phyloP scores from a whole-genome alignment of 1,284 basidiomycete genomes.

The Rhodotorula sp. region DNA sequence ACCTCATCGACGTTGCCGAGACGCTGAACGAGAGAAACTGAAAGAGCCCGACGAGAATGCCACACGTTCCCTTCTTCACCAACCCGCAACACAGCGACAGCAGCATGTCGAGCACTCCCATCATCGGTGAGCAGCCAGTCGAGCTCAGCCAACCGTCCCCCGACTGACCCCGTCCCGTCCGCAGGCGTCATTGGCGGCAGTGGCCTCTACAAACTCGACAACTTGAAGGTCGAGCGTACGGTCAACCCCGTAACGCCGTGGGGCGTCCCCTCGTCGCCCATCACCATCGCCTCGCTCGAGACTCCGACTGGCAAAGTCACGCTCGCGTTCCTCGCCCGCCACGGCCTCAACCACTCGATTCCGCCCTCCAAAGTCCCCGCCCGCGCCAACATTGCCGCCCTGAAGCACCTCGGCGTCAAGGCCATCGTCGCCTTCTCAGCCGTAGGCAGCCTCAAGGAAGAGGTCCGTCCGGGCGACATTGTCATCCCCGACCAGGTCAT shows the following conservation, averaged over 20 bases:
- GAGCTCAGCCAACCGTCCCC: too few species aligned
- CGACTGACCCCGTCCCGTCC: not conserved
- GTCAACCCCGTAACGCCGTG: slow-evolving; percentile 67
- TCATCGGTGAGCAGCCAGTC: slow-evolving; percentile 21
- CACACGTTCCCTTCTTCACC: slow-evolving; percentile 5
- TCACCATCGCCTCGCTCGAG: slow-evolving; percentile 78
- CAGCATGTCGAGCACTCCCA: slow-evolving; percentile 32
- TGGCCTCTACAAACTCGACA: slow-evolving; percentile 78
- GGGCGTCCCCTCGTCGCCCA: slow-evolving; percentile 87
- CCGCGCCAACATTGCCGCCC: slow-evolving; percentile 90
- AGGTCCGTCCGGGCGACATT: slow-evolving; percentile 74
- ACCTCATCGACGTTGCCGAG: not conserved
- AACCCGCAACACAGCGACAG: not conserved
- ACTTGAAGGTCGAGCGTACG: slow-evolving; percentile 75
- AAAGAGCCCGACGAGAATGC: not conserved
- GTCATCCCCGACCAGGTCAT: slow-evolving; percentile 89
- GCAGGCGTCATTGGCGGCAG: slow-evolving; percentile 46
- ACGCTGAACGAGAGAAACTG: not conserved
- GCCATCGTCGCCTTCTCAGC: slow-evolving; percentile 92
- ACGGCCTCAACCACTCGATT: slow-evolving; percentile 72
- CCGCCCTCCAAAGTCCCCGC: slow-evolving; percentile 73
- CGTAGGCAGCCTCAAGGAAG: slow-evolving; percentile 92
- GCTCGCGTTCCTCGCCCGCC: slow-evolving; percentile 89
- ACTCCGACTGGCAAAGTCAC: slow-evolving; percentile 59
- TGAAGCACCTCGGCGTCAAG: slow-evolving; percentile 86